Percentiles rank a stretch among this genome's conserved stretches.
phyloP scores from a whole-genome alignment of 2,329 filamentous ascomycete species.

The Westerdykella aurantiaca region DNA sequence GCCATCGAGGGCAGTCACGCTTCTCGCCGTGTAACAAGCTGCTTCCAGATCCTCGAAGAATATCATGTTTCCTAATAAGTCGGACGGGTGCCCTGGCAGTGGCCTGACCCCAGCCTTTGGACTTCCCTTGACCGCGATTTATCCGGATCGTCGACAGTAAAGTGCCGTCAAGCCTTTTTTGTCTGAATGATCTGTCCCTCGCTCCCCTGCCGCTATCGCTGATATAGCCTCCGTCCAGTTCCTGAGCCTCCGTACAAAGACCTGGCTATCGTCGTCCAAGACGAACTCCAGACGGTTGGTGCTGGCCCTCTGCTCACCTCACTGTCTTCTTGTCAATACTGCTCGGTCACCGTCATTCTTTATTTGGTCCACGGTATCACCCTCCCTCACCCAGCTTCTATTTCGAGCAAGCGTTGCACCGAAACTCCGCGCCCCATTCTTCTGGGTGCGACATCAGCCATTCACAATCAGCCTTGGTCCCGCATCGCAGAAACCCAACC shows the following conservation, averaged over 20 bases:
- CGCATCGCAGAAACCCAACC: slow-evolving; percentile 26
- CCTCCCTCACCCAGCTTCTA: slow-evolving; percentile 24
- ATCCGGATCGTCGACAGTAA: slow-evolving; percentile 37
- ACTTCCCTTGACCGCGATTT: slow-evolving; percentile 37
- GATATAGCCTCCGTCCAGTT: slow-evolving; percentile 34
- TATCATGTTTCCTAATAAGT: slow-evolving; percentile 37
- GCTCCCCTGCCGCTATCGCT: slow-evolving; percentile 31
- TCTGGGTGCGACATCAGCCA: slow-evolving; percentile 28
- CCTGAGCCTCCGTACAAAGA: slow-evolving; percentile 32
- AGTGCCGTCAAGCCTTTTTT: slow-evolving; percentile 36
- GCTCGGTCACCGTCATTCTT: slow-evolving; percentile 23
- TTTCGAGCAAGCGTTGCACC: slow-evolving; percentile 32
- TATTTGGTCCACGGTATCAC: slow-evolving; percentile 26
- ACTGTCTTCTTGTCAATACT: slow-evolving; percentile 12
- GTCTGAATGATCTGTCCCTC: slow-evolving; percentile 36
- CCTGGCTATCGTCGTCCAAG: slow-evolving; percentile 22
- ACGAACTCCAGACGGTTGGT: slow-evolving; percentile 25
- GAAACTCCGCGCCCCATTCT: slow-evolving; percentile 30
- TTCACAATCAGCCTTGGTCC: slow-evolving; percentile 33
- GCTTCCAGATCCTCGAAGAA: slow-evolving; percentile 36
- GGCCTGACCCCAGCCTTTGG: slow-evolving; percentile 32
- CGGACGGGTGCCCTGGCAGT: slow-evolving; percentile 30
- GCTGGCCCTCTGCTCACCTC: slow-evolving; percentile 23
- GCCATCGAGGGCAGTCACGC: slow-evolving; percentile 36
- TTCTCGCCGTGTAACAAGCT: slow-evolving; percentile 36